phyloP scores from a whole-genome alignment of 73 alveolate species.

The Durusdinium trenchii region DNA sequence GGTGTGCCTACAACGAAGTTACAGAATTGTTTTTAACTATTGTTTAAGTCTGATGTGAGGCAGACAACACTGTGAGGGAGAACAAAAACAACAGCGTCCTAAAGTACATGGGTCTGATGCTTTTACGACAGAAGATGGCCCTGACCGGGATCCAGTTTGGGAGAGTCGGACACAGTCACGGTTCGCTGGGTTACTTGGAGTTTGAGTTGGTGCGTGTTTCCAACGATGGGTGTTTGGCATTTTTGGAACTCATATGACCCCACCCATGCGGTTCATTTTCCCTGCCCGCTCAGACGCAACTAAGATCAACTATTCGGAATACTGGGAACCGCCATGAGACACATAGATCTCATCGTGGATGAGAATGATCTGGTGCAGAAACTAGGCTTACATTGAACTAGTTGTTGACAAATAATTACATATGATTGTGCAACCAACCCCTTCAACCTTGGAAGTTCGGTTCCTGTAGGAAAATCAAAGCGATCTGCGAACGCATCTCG shows the following conservation, averaged over 20 bases:
- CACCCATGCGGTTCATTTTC: too few relatives aligned
- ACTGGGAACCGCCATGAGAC: not conserved
- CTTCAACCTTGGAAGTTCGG: not conserved
- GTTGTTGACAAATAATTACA: too few relatives aligned
- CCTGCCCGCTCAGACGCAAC: too few relatives aligned
- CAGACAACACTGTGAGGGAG: not conserved
- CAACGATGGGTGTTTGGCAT: not conserved
- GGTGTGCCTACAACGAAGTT: not conserved
- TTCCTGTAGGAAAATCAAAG: not conserved
- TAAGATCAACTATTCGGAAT: not conserved
- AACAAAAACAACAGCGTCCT: not conserved
- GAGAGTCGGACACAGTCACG: not conserved
- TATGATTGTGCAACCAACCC: not conserved
- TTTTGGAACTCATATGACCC: not conserved
- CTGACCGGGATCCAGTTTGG: not conserved
- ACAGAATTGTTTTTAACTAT: not conserved
- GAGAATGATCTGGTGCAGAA: not conserved
- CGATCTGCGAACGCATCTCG: not conserved
- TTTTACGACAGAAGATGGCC: not conserved
- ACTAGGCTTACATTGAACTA: too few relatives aligned
- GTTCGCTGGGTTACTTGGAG: not conserved
- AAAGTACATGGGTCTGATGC: not conserved
- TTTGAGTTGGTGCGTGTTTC: not conserved
- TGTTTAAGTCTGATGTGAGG: not conserved
- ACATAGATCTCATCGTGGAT: not conserved